Evolutionary conservation across 2,329 filamentous ascomycete genomes (phyloP), one percentile per base, ranked within the genome.

Genomic region (Chaetomium sp.): DNA sequence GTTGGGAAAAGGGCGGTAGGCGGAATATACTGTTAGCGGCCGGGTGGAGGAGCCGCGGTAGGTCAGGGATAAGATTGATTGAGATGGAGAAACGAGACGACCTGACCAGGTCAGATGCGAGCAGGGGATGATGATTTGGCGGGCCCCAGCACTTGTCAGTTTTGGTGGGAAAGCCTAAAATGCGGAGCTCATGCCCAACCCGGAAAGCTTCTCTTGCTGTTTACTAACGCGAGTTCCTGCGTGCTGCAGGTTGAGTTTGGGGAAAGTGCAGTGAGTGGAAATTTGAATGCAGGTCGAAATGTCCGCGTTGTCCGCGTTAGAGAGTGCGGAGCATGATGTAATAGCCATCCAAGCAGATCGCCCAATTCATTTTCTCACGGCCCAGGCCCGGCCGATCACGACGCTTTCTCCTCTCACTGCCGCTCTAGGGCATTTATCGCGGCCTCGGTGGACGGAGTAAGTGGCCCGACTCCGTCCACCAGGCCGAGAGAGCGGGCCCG

Each of bases 1-100:
- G 55, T 56, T 21, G 53, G 31, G 31, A 65, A 67, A 68, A 69
- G 49, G 68, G 58, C 60, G 65, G 65, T 67, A 63, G 64, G 45
- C 55, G 47, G 57, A 60, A 57, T 47, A 60, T 49, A n/a, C n/a
- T n/a, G n/a, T n/a, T n/a, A 64, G 57, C 53, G 63, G 57, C n/a
- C 42, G 50, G 56, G 65, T 66, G 66, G 64, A 66, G 66, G 65
- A 63, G 58, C 35, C 25, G 31, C 31, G 31, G 29, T 29, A 3
- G 27, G 27, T 23, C 57, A 57, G 63, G 63, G 57, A 23, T 35
- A 19, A 33, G 53, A 56, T 51, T 47, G 35, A 62, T 35, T 35
- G 29, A 33, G 53, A 56, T 51, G 49, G 35, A 62, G 64, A 49
- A 61, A 55, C 54, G 55, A 66, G 51, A 49, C 47, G n/a, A 51